Conservation (phyloP, 129 eudicot species). For the Daucus carota region DH1_v3.0 NC_030388.2:15475001-15475500, state of each 20-base stretch:
- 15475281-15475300: neutral
- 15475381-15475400: neutral
- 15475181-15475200: conserved; percentile 13
- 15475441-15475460: neutral
- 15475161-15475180: conserved; percentile 11
- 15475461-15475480: neutral
- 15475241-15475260: neutral
- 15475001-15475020: neutral
- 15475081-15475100: conserved; percentile 11
- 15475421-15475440: neutral
- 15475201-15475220: neutral
- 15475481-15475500: neutral
- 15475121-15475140: conserved; percentile 5
- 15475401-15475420: neutral
- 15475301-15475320: neutral
- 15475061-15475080: neutral
- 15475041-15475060: conserved; percentile 9
- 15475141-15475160: conserved; percentile 9
- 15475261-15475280: neutral
- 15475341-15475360: neutral
- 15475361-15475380: neutral
- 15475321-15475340: neutral
- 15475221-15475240: conserved; percentile 1
- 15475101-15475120: conserved; percentile 7
- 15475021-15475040: neutral